Base-by-base conservation (phyloP, 192 early-diverging fungal genomes). In the Globomyces pollinis-pini region DNA sequence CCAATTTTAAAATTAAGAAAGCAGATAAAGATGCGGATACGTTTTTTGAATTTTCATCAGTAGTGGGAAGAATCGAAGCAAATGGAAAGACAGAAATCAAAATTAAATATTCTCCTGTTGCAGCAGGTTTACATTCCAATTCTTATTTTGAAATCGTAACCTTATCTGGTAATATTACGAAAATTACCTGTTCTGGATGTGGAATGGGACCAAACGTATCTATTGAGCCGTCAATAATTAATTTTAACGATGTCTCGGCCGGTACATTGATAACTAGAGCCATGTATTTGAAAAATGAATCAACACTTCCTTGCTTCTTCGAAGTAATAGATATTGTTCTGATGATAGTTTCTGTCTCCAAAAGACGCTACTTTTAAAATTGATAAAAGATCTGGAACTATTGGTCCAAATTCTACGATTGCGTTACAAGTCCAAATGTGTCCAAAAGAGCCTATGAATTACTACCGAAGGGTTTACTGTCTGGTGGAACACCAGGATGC, bases 111-210 rank as follows among this genome's bases (percentile, higher is more conserved):
- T 69, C 66, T 0, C 79, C 79, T 16, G 67, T 60, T 1, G 71
- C 72, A 13, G 58, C 77, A 15, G 72, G 64, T n/a, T 59, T 81
- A 54, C 23, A 32, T 1, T 81, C 76, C 3, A 79, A 69, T 9
- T 77, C 75, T 18, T 79, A 80, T 54, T 81, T 78, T 57, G 71
- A 79, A 42, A 80, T 81, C 38, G 60, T 60, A 3, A 74, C 79
- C n/a, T 31, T 81, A n/a, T 80, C 79, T 15, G 79, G 79, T 24
- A 81, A 81, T 51, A 72, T 58, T 4, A 38, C 80, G 28, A 54
- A 63, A 11, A 71, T 81, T 15, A 66, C 39, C 7, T 76, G 73
- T 41, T 64, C 47, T 3, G 79, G 79, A 18, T 42, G 3, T 3
- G 76, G 77, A 7, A 52, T 70, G 30, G 74, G 73, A 11, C 79